These are phyloP conservation scores for Zymoseptoria ardabiliae DNA, from an alignment of 2,329 filamentous ascomycete genomes.

Conservation along the genomic window DNA sequence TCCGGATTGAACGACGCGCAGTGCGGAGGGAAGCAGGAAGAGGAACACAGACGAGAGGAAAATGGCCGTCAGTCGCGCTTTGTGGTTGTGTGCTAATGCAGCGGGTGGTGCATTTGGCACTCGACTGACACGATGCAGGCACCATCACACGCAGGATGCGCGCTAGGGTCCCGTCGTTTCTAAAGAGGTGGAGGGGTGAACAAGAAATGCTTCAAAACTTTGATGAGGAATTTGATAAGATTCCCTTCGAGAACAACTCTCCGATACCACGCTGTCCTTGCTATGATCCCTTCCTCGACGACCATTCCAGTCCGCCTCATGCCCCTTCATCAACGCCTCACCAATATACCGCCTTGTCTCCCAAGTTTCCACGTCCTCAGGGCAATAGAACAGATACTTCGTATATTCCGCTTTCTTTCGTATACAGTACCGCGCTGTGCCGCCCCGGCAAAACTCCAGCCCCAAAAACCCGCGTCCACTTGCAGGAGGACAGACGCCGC, in stretches of 20 bases:
- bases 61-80: not conserved
- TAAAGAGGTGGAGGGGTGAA: too few species aligned
- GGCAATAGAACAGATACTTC: too few species aligned
- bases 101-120: not conserved
- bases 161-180: too few species aligned
- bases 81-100: not conserved
- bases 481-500: not conserved
- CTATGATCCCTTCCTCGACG: not conserved
- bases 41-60: not conserved
- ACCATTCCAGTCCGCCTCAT: not conserved
- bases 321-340: too few species aligned
- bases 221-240: too few species aligned
- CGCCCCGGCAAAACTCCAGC: not conserved
- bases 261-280: not conserved
- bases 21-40: not conserved
- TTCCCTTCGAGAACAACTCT: too few species aligned
- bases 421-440: not conserved
- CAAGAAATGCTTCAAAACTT: not conserved
- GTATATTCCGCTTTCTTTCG: too few species aligned
- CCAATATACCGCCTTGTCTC: too few species aligned
- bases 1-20: not conserved
- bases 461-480: not conserved
- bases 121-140: not conserved
- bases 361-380: too few species aligned
- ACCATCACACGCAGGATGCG: not conserved